A percentile compares a stretch with the other conserved stretches of the same genome.
Conservation (phyloP, 768 basidiomycete genomes). For the Lactarius evosmus region DNA sequence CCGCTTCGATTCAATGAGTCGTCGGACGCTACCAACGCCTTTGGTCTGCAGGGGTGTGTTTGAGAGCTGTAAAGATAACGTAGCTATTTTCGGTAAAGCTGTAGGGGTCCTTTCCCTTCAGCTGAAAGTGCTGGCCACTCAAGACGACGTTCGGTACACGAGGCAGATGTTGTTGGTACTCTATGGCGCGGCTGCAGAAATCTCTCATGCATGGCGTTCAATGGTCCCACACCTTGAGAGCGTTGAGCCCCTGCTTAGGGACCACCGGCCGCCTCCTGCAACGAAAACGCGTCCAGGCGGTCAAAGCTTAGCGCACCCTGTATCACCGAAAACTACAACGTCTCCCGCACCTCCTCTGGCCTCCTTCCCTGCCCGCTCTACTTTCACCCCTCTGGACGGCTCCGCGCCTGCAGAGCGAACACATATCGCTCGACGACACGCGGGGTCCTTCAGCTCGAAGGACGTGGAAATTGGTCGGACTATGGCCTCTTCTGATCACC, state of each 20-base stretch:
- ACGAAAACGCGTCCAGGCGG: slow-evolving; percentile 34
- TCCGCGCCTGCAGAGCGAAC: slow-evolving; percentile 29
- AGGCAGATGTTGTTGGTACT: slow-evolving; percentile 83
- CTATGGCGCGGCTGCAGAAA: slow-evolving; percentile 86
- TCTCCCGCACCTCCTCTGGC: slow-evolving; percentile 33
- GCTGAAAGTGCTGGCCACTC: slow-evolving; percentile 66
- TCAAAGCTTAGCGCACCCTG: slow-evolving; percentile 30
- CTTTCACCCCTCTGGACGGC: slow-evolving; percentile 33
- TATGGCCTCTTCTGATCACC: slow-evolving; percentile 60
- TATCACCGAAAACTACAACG: slow-evolving; percentile 32
- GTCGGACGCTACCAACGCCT: slow-evolving; percentile 64
- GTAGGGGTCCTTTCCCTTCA: slow-evolving; percentile 78
- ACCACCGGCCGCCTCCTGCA: slow-evolving; percentile 39
- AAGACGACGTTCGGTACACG: slow-evolving; percentile 83
- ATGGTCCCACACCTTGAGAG: slow-evolving; percentile 67
- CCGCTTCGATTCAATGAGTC: slow-evolving; percentile 81
- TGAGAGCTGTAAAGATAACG: slow-evolving; percentile 79
- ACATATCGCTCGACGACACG: slow-evolving; percentile 73
- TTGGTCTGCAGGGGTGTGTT: slow-evolving; percentile 72
- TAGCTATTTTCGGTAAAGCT: slow-evolving; percentile 84
- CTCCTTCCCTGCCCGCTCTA: slow-evolving; percentile 16
- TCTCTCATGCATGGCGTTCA: slow-evolving; percentile 78
- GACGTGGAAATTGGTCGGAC: slow-evolving; percentile 87
- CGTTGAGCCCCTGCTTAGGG: slow-evolving; percentile 60
- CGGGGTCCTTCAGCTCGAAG: slow-evolving; percentile 92